A percentile compares a stretch with the other conserved stretches of the same genome.
phyloP scores from a whole-genome alignment of 768 basidiomycete genomes.

The Tricholoma furcatifolium region DNA sequence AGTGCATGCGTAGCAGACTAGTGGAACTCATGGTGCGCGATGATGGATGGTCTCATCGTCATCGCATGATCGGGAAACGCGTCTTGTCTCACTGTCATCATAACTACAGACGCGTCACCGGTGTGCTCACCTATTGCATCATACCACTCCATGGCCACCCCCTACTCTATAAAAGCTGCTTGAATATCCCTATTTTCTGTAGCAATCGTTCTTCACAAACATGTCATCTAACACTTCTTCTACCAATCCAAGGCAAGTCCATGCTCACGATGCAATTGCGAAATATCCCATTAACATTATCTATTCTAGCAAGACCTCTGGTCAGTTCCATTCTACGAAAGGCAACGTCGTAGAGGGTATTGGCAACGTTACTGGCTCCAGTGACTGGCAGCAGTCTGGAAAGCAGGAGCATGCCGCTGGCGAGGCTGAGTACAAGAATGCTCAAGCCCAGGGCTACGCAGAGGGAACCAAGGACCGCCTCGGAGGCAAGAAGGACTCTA shows the following conservation, averaged over 20 bases:
- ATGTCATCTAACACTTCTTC: slow-evolving; percentile 4
- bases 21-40: too few relatives aligned
- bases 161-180: too few relatives aligned
- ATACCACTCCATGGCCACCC: too few relatives aligned
- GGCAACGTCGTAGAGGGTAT: slow-evolving; percentile 33
- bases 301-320: slow-evolving; percentile 34
- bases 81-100: too few relatives aligned
- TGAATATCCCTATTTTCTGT: too few relatives aligned
- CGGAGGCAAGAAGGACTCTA: slow-evolving; percentile 43
- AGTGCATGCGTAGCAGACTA: too few relatives aligned
- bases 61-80: too few relatives aligned
- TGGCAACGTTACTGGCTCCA: slow-evolving; percentile 45
- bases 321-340: slow-evolving; percentile 43
- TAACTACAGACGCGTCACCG: too few relatives aligned
- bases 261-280: neutral
- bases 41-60: too few relatives aligned
- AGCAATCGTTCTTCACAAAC: neutral
- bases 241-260: slow-evolving; percentile 11
- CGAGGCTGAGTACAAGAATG: slow-evolving; percentile 46
- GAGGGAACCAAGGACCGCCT: slow-evolving; percentile 46
- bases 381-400: slow-evolving; percentile 44
- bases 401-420: slow-evolving; percentile 50
- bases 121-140: too few relatives aligned
- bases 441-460: slow-evolving; percentile 46
- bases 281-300: neutral